phyloP scores from a whole-genome alignment of 257 asterid species.

The Solanum clarkiae region DNA sequence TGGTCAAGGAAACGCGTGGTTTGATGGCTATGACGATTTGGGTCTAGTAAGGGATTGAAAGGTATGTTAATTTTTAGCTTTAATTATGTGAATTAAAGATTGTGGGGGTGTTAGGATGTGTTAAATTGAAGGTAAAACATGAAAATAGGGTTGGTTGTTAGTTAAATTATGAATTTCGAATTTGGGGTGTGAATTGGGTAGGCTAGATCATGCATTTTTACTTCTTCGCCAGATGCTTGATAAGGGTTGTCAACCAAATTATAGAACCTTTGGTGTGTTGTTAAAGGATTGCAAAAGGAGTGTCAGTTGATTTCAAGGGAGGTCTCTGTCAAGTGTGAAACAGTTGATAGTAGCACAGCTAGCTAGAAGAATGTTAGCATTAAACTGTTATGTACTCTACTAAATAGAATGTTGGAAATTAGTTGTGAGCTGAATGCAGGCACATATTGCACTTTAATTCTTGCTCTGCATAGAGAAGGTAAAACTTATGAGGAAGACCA shows the following conservation, averaged over 20 bases:
- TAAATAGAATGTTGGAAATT: slow-evolving; percentile 54
- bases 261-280: slow-evolving; percentile 50
- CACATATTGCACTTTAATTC: slow-evolving; percentile 44
- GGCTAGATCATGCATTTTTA: slow-evolving; percentile 51
- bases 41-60: too few relatives aligned
- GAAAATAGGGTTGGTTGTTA: too few relatives aligned
- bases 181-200: too few relatives aligned
- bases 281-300: slow-evolving; percentile 63
- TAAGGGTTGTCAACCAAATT: slow-evolving; percentile 65
- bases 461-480: slow-evolving; percentile 52
- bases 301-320: slow-evolving; percentile 22
- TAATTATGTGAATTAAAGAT: too few relatives aligned
- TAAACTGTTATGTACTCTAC: slow-evolving; percentile 29
- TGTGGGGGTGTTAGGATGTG: too few relatives aligned
- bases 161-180: too few relatives aligned
- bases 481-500: slow-evolving; percentile 52
- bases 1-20: too few relatives aligned
- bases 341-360: slow-evolving; percentile 12
- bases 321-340: slow-evolving; percentile 25
- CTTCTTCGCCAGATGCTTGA: slow-evolving; percentile 52
- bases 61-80: too few relatives aligned
- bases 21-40: too few relatives aligned
- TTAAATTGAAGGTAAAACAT: too few relatives aligned
- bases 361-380: slow-evolving; percentile 21
- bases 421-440: slow-evolving; percentile 49